These are phyloP conservation scores for Saitozyma sp. DNA, from an alignment of 768 basidiomycete genomes.

Conservation along the genomic window DNA sequence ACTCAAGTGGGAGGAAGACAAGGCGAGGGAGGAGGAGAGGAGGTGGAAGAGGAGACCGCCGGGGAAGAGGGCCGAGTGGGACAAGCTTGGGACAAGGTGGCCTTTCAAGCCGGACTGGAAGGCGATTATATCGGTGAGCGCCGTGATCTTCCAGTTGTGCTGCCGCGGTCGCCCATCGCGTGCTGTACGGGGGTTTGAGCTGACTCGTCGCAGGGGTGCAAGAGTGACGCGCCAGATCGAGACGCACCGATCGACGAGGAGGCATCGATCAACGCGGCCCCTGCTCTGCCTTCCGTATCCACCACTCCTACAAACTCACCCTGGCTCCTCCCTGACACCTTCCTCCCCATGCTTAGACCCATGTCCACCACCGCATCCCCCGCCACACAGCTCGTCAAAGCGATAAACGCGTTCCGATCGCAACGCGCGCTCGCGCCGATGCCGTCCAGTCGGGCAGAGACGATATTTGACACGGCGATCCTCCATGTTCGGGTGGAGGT, in stretches of 20 bases:
- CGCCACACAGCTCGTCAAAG: constrained; percentile 57
- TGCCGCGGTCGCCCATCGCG: too few species aligned
- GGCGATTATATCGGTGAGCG: too few species aligned
- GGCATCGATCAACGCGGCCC: constrained; percentile 9
- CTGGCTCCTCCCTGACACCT: constrained; percentile 65
- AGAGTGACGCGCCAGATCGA: too few species aligned
- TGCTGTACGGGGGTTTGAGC: too few species aligned
- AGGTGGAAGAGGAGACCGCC: constrained; percentile 80
- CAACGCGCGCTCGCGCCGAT: constrained; percentile 60
- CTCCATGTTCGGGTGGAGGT: constrained; percentile 67
- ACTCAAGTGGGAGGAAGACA: constrained; percentile 57
- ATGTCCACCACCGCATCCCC: constrained; percentile 25
- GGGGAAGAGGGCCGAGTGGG: constrained; percentile 77
- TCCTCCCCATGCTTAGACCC: constrained; percentile 42
- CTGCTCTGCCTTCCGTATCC: too few species aligned
- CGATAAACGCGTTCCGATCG: constrained; percentile 63
- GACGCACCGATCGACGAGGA: constrained; percentile 51
- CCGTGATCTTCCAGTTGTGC: too few species aligned
- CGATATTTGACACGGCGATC: constrained; percentile 64
- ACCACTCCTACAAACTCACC: constrained; percentile 41
- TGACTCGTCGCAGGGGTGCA: too few species aligned
- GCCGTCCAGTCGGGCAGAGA: constrained; percentile 53
- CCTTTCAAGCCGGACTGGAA: constrained; percentile 80
- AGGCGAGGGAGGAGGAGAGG: constrained; percentile 61
- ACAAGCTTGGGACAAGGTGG: constrained; percentile 64